Evolutionary conservation across 768 basidiomycete species (phyloP), one percentile per base, ranked within the genome.

Genomic region (Paxillus involutus): DNA sequence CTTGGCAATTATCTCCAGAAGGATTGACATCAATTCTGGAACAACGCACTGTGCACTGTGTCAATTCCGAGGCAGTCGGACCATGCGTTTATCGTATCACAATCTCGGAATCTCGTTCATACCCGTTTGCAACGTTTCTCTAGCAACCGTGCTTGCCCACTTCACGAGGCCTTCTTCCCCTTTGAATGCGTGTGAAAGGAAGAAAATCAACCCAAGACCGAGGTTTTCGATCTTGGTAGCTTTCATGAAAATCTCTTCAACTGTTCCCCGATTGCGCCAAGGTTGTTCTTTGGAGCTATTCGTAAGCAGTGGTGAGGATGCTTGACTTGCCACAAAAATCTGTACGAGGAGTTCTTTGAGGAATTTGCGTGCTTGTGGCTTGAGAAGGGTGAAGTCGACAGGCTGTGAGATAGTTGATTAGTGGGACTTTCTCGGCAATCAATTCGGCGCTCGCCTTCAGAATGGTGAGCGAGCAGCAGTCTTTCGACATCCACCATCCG

Each of bases 401-500:
- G 95, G 91, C 94, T 96, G 63, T 51, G 16, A 8, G 44, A 58
- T 21, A 16, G 19, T 36, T 8, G 9, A 26, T 51, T 1, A 48
- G 40, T 35, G 49, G 35, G 7, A 1, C 6, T 11, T 21, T 6
- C 4, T 49, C 47, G 33, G n/a, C 14, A 13, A 30, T 17, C 14
- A 21, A 51, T 3, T 16, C 19, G 6, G 29, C 37, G 21, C 69
- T 52, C 52, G 95, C 95, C 82, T 98, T 98, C 52, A 98, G 74
- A 8, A 97, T 81, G 1, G 82, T 77, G 44, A 98, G 73, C 21
- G 84, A 77, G 29, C 90, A 75, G 11, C 82, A 83, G 57, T 88
- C 91, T 68, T 93, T 93, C 5, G 92, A 89, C 40, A 97, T 82
- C 84, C 91, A 93, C 93, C 95, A 99, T 2, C 84, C 94, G 59